Evolutionary conservation across 2,329 filamentous ascomycete genomes (phyloP).

Genomic region (Hypoxylon sp.): DNA sequence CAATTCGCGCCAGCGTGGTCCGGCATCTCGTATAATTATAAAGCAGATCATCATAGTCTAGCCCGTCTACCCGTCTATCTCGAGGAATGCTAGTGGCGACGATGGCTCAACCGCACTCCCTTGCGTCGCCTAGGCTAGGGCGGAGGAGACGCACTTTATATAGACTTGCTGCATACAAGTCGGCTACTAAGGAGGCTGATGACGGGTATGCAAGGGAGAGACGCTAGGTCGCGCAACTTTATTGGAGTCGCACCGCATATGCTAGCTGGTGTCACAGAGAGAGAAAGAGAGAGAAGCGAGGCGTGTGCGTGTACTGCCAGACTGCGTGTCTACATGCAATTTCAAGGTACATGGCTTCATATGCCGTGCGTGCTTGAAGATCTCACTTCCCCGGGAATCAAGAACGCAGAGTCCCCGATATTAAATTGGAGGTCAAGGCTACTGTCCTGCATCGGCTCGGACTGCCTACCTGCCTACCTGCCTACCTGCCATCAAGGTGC

Average conservation of each 20-base stretch:
- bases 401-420: constrained; percentile 1
- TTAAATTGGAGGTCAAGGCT: constrained; percentile 6
- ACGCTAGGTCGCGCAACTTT: no score
- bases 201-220: constrained; percentile 24
- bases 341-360: no score
- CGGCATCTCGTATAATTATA: constrained; percentile 6
- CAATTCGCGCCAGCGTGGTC: background rate
- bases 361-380: constrained; percentile 7
- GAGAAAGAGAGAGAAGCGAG: no score
- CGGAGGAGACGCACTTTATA: constrained; percentile 11
- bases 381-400: constrained; percentile 4
- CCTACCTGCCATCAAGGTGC: no score
- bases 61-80: no score
- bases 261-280: no score
- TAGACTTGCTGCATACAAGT: constrained; percentile 13
- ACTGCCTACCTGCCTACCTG: no score
- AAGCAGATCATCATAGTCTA: constrained; percentile 23
- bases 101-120: constrained; percentile 19
- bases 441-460: no score
- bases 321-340: no score
- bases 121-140: constrained; percentile 24
- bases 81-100: constrained; percentile 11
- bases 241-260: constrained; percentile 6
- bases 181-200: constrained; percentile 6
- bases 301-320: no score